A percentile compares a stretch with the other conserved stretches of the same genome.
These are phyloP conservation scores for Microdochium bolleyi DNA, from an alignment of 2,329 filamentous ascomycete genomes.

Conservation along the genomic window DNA sequence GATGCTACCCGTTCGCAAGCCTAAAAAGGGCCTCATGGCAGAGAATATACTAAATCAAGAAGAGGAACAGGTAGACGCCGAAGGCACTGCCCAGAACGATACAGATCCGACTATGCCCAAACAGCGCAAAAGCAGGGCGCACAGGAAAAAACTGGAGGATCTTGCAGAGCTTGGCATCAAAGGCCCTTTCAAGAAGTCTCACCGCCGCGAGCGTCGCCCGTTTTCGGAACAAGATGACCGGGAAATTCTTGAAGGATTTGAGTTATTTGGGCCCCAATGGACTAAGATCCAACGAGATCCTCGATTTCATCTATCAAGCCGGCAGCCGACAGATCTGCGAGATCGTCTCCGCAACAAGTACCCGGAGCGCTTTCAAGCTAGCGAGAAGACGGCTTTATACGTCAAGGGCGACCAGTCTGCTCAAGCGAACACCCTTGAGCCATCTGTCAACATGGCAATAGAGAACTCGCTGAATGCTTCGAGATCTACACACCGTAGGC, in stretches of 20 bases:
- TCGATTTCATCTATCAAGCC: constrained; percentile 46
- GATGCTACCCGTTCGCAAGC: constrained; percentile 23
- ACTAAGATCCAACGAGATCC: constrained; percentile 56
- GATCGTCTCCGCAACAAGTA: constrained; percentile 59
- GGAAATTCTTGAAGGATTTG: constrained; percentile 52
- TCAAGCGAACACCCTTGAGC: constrained; percentile 37
- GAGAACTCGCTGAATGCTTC: constrained; percentile 33
- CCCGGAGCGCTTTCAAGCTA: constrained; percentile 46
- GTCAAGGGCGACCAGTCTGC: constrained; percentile 26
- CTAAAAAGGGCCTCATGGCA: constrained; percentile 40
- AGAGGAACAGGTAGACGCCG: constrained; percentile 22
- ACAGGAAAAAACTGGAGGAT: constrained; percentile 48
- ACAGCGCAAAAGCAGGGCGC: constrained; percentile 42
- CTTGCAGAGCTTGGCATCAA: constrained; percentile 50
- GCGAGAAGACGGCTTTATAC: constrained; percentile 46
- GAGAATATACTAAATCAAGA: constrained; percentile 48
- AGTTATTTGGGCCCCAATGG: constrained; percentile 55
- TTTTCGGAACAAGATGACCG: constrained; percentile 57
- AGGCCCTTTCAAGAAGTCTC: constrained; percentile 54
- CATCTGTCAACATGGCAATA: constrained; percentile 41
- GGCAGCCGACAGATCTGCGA: constrained; percentile 55
- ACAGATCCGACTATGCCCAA: constrained; percentile 25
- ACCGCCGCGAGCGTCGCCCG: constrained; percentile 49
- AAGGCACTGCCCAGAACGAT: constrained; percentile 18
- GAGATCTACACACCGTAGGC: constrained; percentile 27